phyloP scores from a whole-genome alignment of 768 basidiomycete species.

The Amanita fuliginea region DNA sequence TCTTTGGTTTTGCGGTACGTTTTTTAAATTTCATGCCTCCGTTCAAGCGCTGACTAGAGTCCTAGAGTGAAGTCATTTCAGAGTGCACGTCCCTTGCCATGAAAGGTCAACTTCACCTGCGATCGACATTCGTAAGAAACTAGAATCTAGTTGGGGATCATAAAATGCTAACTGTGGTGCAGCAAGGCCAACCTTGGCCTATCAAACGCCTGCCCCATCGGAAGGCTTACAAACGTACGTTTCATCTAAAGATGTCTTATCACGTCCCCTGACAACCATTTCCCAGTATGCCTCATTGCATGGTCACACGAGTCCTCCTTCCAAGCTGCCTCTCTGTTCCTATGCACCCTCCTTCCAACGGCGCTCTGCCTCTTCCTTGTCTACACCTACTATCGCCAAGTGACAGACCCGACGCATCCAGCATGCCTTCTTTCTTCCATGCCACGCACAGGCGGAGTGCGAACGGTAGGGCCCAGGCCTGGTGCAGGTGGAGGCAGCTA shows the following conservation, averaged over 20 bases:
- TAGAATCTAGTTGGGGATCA: not conserved
- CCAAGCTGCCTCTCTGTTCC: slow-evolving; percentile 24
- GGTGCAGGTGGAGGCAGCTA: not conserved
- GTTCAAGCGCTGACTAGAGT: not conserved
- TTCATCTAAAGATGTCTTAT: not conserved
- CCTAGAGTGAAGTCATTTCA: slow-evolving; percentile 25
- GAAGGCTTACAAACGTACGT: slow-evolving; percentile 26
- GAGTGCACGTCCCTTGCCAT: slow-evolving; percentile 24
- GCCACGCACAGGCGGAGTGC: slow-evolving; percentile 6
- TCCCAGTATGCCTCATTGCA: slow-evolving; percentile 25
- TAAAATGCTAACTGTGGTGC: not conserved
- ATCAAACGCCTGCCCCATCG: slow-evolving; percentile 13
- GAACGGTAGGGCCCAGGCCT: not conserved
- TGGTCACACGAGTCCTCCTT: slow-evolving; percentile 27
- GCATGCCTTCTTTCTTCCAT: slow-evolving; percentile 17
- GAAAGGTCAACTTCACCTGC: slow-evolving; percentile 22
- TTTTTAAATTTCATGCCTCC: not conserved
- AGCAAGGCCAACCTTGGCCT: slow-evolving; percentile 24
- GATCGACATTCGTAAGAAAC: slow-evolving; percentile 24
- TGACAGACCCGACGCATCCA: slow-evolving; percentile 24
- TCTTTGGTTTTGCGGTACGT: slow-evolving; percentile 27
- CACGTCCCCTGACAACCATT: not conserved
- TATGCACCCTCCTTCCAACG: slow-evolving; percentile 28
- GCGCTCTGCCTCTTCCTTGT: slow-evolving; percentile 23
- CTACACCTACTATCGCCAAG: slow-evolving; percentile 29